Conservation (phyloP, 306 rosid genomes). For the Dalbergia oliveri region DNA sequence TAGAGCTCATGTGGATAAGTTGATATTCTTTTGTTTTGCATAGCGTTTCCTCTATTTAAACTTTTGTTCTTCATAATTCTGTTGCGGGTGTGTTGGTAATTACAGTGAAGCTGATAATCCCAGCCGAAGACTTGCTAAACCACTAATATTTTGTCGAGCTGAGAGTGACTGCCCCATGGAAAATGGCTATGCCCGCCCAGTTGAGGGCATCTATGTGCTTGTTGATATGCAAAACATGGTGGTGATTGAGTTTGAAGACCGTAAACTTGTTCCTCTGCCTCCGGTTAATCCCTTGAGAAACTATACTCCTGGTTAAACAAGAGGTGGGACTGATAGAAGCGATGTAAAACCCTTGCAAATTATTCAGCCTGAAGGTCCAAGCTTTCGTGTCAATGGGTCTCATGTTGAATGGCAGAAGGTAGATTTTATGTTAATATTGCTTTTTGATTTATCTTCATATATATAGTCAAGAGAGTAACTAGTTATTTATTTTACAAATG, state of each 20-base stretch:
- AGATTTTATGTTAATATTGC: conserved; percentile 13
- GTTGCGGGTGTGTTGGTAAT: conserved; percentile 84
- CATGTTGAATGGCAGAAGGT: conserved; percentile 93
- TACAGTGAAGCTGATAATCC: conserved; percentile 81
- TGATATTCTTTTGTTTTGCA: background rate
- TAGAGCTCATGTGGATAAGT: conserved; percentile 25
- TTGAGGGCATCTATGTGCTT: conserved; percentile 80
- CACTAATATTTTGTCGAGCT: conserved; percentile 80
- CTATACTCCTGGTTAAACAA: conserved; percentile 85
- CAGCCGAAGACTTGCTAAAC: conserved; percentile 74
- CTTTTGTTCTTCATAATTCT: conserved; percentile 9
- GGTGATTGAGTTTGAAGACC: conserved; percentile 82
- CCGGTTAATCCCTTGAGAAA: conserved; percentile 89
- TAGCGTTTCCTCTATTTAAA: conserved; percentile 15
- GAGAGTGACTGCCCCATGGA: conserved; percentile 93
- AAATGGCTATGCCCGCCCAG: conserved; percentile 92
- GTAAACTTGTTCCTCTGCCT: conserved; percentile 82
- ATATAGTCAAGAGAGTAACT: background rate
- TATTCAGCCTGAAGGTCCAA: conserved; percentile 88
- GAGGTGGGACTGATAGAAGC: conserved; percentile 88
- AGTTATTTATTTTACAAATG: conserved; percentile 10
- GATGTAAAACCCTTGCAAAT: conserved; percentile 81
- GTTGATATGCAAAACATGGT: conserved; percentile 92
- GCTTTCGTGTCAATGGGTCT: conserved; percentile 80
- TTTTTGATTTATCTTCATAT: background rate